Evolutionary conservation across 371 early-diverging fungal genomes (phyloP), one percentile per base, ranked within the genome.

Genomic region (Parasitella parasitica): DNA sequence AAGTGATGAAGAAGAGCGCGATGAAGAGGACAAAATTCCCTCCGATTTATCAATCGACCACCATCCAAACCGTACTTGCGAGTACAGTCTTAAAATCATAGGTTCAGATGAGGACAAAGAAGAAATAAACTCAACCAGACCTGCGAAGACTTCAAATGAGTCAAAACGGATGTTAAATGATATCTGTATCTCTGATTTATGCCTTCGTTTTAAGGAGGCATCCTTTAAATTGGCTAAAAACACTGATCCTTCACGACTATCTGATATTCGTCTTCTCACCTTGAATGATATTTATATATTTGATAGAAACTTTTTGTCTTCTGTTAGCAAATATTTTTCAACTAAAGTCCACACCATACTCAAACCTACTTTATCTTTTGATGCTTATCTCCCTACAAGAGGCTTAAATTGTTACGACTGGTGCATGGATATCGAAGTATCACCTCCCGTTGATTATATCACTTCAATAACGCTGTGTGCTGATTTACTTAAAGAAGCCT

Each of bases 21-120:
- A 60, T 32, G 46, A 54, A 54, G 61, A 61, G 53, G 43, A 60
- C 18, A 38, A 50, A 52, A 51, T 63, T n/a, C 63, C 57, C 2
- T 57, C 57, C 16, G 57, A 63, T 63, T 51, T 63, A 34, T 32
- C 63, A 30, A 57, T 63, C 52, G 7, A 57, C 22, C 52, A 57
- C 26, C 51, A 62, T 20, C 56, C 53, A 15, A 3, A 48, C 0
- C 57, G 63, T 39, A 57, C 63, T 57, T 63, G 63, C 11, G 57
- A 63, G 26, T 63, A 51, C 53, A 64, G 8, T 34, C 54, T 57
- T n/a, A 35, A 2, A 11, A 35, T 28, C 20, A 18, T 28, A 56
- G 20, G 15, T 27, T 61, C 54, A 61, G 62, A 54, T 36, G 54
- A 43, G 35, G 53, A 57, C 9, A 36, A 36, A 6, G 54, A 30